A percentile compares a stretch with the other conserved stretches of the same genome.
phyloP scores from a whole-genome alignment of 371 early-diverging fungal species.

The Mucor saturninus region DNA sequence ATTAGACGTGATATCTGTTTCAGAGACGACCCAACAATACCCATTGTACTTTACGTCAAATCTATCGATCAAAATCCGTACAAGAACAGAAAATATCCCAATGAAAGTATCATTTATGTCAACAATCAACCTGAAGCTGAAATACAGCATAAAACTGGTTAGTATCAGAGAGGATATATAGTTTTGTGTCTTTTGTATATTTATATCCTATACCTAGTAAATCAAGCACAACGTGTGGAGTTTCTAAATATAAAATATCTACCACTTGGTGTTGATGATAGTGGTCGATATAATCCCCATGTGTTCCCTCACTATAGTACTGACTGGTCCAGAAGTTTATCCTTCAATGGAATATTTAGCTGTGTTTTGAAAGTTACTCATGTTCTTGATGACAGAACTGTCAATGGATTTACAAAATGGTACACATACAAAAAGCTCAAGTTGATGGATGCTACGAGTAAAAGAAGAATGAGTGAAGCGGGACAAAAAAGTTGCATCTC shows the following conservation, averaged over 20 bases:
- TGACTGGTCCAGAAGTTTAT: not conserved
- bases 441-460: conserved; percentile 18
- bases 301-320: no score
- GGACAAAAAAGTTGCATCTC: conserved; percentile 19
- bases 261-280: conserved; percentile 13
- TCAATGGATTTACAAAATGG: conserved; percentile 19
- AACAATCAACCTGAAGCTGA: no score
- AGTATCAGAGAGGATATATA: no score
- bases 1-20: no score
- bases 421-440: conserved; percentile 16
- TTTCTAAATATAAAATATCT: conserved; percentile 19
- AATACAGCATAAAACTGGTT: no score
- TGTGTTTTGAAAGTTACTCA: conserved; percentile 17
- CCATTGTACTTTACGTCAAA: no score
- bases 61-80: no score
- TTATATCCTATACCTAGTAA: no score
- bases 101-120: no score
- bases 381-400: conserved; percentile 18
- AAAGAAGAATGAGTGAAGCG: conserved; percentile 25
- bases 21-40: no score
- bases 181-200: no score
- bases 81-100: no score
- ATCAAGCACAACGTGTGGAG: not conserved
- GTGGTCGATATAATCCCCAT: conserved; percentile 10
- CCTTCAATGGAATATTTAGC: conserved; percentile 15